Evolutionary conservation across 2,329 filamentous ascomycete genomes (phyloP).

Genomic region (Domatiomyces globalis): DNA sequence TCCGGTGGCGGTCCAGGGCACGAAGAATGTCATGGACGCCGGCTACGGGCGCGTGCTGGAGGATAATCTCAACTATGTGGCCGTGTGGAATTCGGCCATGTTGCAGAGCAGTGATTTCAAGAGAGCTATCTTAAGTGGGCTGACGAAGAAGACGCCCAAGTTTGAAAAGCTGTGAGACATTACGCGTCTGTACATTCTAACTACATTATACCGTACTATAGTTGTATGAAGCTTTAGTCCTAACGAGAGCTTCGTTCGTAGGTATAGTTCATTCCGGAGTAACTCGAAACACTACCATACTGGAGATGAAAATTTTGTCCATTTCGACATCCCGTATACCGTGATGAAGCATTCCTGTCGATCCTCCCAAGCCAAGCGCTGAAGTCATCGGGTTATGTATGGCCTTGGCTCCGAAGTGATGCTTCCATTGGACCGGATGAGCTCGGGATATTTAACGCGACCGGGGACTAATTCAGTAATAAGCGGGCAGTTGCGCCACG

Average conservation of each 20-base stretch:
- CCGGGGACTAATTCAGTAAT: background rate
- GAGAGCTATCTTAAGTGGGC: slow-evolving; percentile 57
- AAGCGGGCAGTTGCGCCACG: too few species aligned
- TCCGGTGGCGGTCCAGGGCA: slow-evolving; percentile 73
- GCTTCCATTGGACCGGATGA: background rate
- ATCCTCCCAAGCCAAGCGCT: background rate
- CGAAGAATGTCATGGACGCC: slow-evolving; percentile 75
- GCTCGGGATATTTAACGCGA: background rate
- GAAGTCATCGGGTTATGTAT: background rate
- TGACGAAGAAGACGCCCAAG: slow-evolving; percentile 63
- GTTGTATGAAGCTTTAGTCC: too few species aligned
- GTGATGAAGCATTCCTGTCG: background rate
- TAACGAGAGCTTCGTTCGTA: too few species aligned
- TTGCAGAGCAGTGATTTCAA: slow-evolving; percentile 68
- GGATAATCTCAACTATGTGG: slow-evolving; percentile 74
- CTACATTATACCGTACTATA: too few species aligned
- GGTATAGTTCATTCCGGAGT: too few species aligned
- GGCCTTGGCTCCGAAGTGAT: background rate
- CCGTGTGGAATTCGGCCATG: slow-evolving; percentile 73
- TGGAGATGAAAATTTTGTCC: too few species aligned
- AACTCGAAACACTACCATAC: too few species aligned
- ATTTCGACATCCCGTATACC: too few species aligned
- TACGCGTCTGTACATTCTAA: too few species aligned
- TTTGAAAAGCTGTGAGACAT: slow-evolving; percentile 63
- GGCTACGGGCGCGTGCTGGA: slow-evolving; percentile 62